Conservation (phyloP, 2,329 filamentous ascomycete genomes). For the Fusarium humuli region DNA sequence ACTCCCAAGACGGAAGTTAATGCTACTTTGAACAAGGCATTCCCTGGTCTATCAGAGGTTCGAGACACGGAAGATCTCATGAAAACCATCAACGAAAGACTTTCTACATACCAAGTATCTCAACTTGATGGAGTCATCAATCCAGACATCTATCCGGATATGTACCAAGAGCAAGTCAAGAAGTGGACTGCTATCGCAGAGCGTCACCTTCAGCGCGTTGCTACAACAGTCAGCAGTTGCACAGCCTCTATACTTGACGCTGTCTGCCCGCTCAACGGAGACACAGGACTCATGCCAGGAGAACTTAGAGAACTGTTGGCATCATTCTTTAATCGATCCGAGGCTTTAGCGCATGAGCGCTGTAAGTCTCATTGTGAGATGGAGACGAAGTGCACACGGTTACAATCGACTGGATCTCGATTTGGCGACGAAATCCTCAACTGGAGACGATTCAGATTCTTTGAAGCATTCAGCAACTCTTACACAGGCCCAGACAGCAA, state of each 20-base stretch:
- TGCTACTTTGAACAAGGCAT: not conserved
- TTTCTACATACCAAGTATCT: constrained; percentile 46
- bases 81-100: constrained; percentile 41
- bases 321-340: not conserved
- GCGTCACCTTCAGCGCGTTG: constrained; percentile 42
- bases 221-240: constrained; percentile 26
- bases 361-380: constrained; percentile 20
- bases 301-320: constrained; percentile 25
- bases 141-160: constrained; percentile 46
- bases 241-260: constrained; percentile 27
- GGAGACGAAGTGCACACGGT: constrained; percentile 16
- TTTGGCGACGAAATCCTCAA: constrained; percentile 41
- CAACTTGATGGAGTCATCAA: constrained; percentile 51
- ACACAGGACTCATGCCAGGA: constrained; percentile 25
- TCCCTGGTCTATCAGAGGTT: constrained; percentile 1
- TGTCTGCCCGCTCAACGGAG: constrained; percentile 31
- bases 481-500: not conserved
- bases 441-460: constrained; percentile 40
- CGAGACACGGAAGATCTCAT: constrained; percentile 11
- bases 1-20: not conserved
- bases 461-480: not conserved
- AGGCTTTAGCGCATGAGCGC: not conserved
- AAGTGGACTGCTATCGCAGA: constrained; percentile 48
- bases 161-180: constrained; percentile 49
- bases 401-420: constrained; percentile 42